A percentile compares a stretch with the other conserved stretches of the same genome.
Conservation (phyloP, 2,329 filamentous ascomycete species). For the Pseudocercospora fuligena region DNA sequence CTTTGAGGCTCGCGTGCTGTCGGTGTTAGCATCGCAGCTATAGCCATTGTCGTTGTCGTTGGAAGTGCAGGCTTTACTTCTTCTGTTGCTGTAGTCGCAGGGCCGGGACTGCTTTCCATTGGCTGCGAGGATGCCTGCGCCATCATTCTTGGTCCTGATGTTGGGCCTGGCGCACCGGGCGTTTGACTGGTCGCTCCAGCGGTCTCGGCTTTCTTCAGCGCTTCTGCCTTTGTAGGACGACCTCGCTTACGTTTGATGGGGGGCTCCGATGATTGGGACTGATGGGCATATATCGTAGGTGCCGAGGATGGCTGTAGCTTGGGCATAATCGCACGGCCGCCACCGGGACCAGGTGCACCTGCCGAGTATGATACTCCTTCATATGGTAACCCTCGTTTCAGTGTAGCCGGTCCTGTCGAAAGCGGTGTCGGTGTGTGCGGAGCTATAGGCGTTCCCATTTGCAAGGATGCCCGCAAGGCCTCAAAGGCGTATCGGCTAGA, state of each 20-base stretch:
- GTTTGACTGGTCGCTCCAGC: slow-evolving; percentile 35
- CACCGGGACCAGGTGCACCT: slow-evolving; percentile 27
- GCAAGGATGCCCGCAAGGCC: slow-evolving; percentile 34
- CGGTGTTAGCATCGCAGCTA: slow-evolving; percentile 42
- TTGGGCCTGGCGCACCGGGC: slow-evolving; percentile 45
- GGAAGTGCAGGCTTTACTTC: slow-evolving; percentile 24
- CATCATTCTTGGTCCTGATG: slow-evolving; percentile 32
- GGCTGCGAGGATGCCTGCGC: slow-evolving; percentile 22
- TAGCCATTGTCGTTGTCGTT: slow-evolving; percentile 38
- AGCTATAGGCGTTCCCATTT: slow-evolving; percentile 26
- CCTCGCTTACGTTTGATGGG: slow-evolving; percentile 52
- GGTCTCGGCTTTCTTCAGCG: slow-evolving; percentile 50
- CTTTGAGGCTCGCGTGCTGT: slow-evolving; percentile 33
- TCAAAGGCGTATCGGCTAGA: slow-evolving; percentile 40
- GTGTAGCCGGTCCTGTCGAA: slow-evolving; percentile 28
- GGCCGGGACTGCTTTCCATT: slow-evolving; percentile 3
- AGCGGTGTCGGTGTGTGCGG: slow-evolving; percentile 37
- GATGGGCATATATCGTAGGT: slow-evolving; percentile 23
- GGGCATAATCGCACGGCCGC: slow-evolving; percentile 52
- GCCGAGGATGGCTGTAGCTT: slow-evolving; percentile 41
- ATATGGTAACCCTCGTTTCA: slow-evolving; percentile 38
- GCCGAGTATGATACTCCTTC: slow-evolving; percentile 34
- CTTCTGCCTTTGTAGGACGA: slow-evolving; percentile 54
- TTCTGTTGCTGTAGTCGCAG: slow-evolving; percentile 17
- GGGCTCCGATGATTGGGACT: slow-evolving; percentile 34